Conservation (phyloP, 2,329 filamentous ascomycete genomes). For the Scopulariopsis brevicaulis region DNA sequence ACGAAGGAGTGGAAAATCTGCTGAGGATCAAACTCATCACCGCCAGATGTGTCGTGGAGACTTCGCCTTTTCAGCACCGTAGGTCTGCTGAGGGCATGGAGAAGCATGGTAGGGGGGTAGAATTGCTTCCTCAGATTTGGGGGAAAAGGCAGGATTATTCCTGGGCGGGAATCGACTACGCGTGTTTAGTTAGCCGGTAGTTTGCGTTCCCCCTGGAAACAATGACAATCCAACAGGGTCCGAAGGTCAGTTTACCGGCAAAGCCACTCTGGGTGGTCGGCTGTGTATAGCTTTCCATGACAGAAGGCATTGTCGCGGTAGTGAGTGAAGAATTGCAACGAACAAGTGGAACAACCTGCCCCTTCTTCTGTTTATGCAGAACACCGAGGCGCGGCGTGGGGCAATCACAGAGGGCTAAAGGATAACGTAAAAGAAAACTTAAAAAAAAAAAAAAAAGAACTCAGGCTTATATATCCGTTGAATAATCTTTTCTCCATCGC, state of each 20-base stretch:
- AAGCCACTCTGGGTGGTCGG: neutral
- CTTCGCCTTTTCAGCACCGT: neutral
- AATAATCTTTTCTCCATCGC: too few relatives aligned
- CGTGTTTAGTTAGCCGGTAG: neutral
- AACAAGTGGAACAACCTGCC: neutral
- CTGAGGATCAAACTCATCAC: conserved; percentile 8
- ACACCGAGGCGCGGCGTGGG: too few relatives aligned
- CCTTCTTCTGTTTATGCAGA: too few relatives aligned
- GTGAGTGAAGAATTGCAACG: neutral
- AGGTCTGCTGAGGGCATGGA: neutral
- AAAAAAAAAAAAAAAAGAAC: too few relatives aligned
- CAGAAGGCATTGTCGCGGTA: neutral
- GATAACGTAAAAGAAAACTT: too few relatives aligned
- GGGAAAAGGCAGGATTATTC: neutral
- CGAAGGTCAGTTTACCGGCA: neutral
- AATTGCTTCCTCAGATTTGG: neutral
- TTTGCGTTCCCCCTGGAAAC: neutral
- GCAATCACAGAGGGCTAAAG: too few relatives aligned
- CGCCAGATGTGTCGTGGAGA: neutral
- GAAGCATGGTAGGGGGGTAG: neutral
- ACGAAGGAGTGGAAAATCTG: conserved; percentile 16
- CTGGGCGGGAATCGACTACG: neutral
- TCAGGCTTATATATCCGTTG: too few relatives aligned
- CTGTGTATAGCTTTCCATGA: neutral
- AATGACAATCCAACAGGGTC: neutral